Evolutionary conservation across 768 basidiomycete genomes (phyloP), one percentile per base, ranked within the genome.

Genomic region (Lanmaoa rubissima): DNA sequence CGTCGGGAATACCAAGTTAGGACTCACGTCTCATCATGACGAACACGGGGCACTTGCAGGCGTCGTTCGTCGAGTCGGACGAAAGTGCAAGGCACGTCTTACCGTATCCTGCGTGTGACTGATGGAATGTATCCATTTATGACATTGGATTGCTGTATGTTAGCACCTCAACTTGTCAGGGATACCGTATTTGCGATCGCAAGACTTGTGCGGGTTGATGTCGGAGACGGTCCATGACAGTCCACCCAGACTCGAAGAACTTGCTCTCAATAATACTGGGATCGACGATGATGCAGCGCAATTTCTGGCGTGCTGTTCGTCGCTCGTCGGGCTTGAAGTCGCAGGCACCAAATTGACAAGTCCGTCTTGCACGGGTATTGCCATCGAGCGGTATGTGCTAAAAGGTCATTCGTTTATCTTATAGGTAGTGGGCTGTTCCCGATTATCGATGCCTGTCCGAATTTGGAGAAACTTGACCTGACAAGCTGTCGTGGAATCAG

Each of bases 401-500:
- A 58, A 16, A 21, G n/a, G 16, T 2, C 3, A 19, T 35, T 40
- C 51, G 4, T 48, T 21, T 24, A n/a, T 38, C 43, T 54, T 17
- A 14, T 40, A 89, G 87, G 74, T 51, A 72, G 68, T 0, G 87
- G 82, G 10, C 64, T 89, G 21, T 83, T 82, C 60, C 59, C 68
- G 3, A 78, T 90, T 38, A 73, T 90, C 32, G 82, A 88, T 60
- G 76, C 75, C 0, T 90, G 88, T 60, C 59, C 73, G 3, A 73
- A 70, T 31, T 72, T 90, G 31, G 69, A 74, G 54, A 79, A 73
- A n/a, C 65, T 89, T 14, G 82, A 88, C 63, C 70, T 90, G 44
- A 88, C 85, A 4, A 82, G 85, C 56, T 90, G 87, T 58, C 77
- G 87, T 50, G 81, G 87, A 5, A 76, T 90, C 51, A 74, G 64